Conservation (phyloP, 2,329 filamentous ascomycete genomes). For the Beauveria brongniartii region DNA sequence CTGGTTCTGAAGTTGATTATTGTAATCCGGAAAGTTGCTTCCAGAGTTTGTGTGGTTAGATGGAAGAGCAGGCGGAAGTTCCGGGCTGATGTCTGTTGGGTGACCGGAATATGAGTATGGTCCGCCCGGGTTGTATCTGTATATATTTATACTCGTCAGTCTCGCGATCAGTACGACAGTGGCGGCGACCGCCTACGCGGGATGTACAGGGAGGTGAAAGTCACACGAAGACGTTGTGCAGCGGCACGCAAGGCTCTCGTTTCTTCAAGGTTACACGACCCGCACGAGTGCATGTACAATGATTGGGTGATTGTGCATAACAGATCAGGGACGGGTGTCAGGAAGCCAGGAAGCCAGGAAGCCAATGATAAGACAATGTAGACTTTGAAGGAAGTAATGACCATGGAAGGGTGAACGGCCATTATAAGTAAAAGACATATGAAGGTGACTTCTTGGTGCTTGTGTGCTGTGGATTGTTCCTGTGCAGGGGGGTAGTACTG, state of each 20-base stretch:
- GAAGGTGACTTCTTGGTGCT: not conserved
- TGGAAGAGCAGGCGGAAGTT: no score
- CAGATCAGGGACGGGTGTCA: not conserved
- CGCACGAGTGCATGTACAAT: not conserved
- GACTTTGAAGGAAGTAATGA: not conserved
- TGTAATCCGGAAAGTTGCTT: no score
- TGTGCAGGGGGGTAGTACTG: not conserved
- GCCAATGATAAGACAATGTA: not conserved
- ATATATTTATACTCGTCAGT: slow-evolving; percentile 2
- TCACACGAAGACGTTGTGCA: not conserved
- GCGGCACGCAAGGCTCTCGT: not conserved
- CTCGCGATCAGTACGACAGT: not conserved
- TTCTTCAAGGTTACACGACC: not conserved
- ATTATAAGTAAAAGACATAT: slow-evolving; percentile 2
- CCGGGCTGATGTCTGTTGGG: no score
- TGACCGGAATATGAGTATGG: not conserved
- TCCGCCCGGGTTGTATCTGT: not conserved
- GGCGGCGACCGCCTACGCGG: not conserved
- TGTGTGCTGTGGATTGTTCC: not conserved
- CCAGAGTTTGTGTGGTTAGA: no score
- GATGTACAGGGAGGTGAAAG: not conserved
- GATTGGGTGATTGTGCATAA: not conserved
- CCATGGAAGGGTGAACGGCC: not conserved
- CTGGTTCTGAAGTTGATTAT: not conserved
- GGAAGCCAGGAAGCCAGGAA: not conserved